Conservation (phyloP, 2,329 filamentous ascomycete genomes). For the Chrysosporium queenslandicum region DNA sequence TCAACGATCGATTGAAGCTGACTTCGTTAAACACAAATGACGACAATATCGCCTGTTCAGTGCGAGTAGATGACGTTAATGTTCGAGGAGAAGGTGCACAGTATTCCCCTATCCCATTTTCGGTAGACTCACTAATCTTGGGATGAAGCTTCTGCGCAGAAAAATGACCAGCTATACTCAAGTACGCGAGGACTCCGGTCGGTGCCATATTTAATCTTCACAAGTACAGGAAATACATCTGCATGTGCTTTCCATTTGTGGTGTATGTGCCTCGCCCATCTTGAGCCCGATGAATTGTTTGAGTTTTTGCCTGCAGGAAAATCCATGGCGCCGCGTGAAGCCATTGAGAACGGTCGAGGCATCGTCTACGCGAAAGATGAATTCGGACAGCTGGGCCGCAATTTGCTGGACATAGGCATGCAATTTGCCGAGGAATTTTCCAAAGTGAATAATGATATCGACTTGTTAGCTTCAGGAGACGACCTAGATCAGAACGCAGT, state of each 20-base stretch:
- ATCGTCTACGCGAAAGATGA: slow-evolving; percentile 26
- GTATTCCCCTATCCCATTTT: neutral
- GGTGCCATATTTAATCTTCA: slow-evolving; percentile 28
- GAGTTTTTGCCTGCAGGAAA: slow-evolving; percentile 25
- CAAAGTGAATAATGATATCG: slow-evolving; percentile 4
- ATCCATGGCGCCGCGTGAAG: slow-evolving; percentile 19
- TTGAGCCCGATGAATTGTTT: slow-evolving; percentile 24
- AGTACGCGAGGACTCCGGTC: slow-evolving; percentile 29
- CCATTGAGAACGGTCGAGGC: slow-evolving; percentile 18
- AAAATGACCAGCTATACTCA: slow-evolving; percentile 23
- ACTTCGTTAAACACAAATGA: neutral
- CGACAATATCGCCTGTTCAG: neutral
- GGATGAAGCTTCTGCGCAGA: slow-evolving; percentile 1
- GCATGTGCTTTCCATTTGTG: slow-evolving; percentile 24
- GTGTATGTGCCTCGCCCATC: slow-evolving; percentile 25
- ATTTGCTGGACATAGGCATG: slow-evolving; percentile 18
- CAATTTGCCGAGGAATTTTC: slow-evolving; percentile 2
- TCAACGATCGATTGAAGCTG: neutral
- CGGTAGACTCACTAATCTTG: neutral
- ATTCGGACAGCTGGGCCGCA: slow-evolving; percentile 17
- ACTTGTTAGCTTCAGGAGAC: neutral
- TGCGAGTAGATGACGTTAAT: neutral
- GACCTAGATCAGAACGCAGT: slow-evolving; percentile 13
- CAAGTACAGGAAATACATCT: slow-evolving; percentile 21
- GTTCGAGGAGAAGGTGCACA: neutral